A percentile compares a stretch with the other conserved stretches of the same genome.
Conservation (phyloP, 805 yeast species). For the Dipodascopsis tothii region DNA sequence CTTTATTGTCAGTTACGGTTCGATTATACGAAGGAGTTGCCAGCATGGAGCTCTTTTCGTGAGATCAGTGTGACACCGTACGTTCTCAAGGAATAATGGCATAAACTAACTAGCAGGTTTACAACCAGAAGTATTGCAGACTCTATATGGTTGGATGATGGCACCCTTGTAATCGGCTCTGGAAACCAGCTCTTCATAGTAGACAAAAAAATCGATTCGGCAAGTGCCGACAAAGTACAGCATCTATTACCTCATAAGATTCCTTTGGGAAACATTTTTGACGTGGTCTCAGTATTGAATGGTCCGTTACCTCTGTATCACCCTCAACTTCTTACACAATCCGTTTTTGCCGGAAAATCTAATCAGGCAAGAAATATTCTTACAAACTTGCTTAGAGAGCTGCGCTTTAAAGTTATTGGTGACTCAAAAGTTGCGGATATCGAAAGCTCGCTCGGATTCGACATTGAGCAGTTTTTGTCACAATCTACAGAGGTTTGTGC, state of each 20-base stretch:
- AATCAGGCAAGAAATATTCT: constrained; percentile 51
- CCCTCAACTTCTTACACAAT: constrained; percentile 78
- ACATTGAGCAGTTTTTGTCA: constrained; percentile 29
- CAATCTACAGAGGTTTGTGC: not conserved
- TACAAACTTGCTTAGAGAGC: constrained; percentile 42
- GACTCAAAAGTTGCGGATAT: constrained; percentile 33
- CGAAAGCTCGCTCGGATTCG: constrained; percentile 27
- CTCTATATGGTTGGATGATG: constrained; percentile 76
- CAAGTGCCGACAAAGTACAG: constrained; percentile 44
- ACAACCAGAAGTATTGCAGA: constrained; percentile 84
- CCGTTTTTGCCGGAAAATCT: constrained; percentile 54
- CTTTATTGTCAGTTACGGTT: constrained; percentile 76
- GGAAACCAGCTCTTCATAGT: constrained; percentile 85
- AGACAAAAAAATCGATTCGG: constrained; percentile 56
- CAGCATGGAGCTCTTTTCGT: constrained; percentile 70
- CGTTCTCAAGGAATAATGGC: constrained; percentile 3
- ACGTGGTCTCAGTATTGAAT: constrained; percentile 67
- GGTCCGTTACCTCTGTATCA: constrained; percentile 88
- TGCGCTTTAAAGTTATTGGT: constrained; percentile 49
- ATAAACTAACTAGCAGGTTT: not conserved
- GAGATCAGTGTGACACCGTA: constrained; percentile 60
- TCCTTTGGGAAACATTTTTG: constrained; percentile 41
- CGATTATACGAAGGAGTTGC: constrained; percentile 76
- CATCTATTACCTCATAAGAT: constrained; percentile 49
- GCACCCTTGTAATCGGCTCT: constrained; percentile 71